A percentile compares a stretch with the other conserved stretches of the same genome.
phyloP scores from a whole-genome alignment of 73 alveolate genomes.

The Tetrahymena thermophila region DNA sequence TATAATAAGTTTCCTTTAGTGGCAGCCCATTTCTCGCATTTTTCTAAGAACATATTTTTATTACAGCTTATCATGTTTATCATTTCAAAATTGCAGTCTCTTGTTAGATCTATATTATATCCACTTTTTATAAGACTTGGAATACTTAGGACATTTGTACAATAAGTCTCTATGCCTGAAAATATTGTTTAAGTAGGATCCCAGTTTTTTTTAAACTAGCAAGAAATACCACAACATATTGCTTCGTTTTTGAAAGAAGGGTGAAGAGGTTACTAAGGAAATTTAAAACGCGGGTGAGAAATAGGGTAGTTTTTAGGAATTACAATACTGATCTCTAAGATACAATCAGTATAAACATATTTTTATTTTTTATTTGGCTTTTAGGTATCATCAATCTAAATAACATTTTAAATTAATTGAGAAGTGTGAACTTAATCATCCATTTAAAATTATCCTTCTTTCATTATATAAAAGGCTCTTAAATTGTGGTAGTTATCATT shows the following conservation, averaged over 20 bases:
- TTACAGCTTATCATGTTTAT: background rate
- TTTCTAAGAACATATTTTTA: background rate
- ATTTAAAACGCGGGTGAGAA: background rate
- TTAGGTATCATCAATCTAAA: background rate
- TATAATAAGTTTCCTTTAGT: background rate
- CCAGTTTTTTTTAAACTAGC: background rate
- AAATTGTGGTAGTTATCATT: background rate
- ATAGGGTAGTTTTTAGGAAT: background rate
- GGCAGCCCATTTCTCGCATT: background rate
- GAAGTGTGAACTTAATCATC: background rate
- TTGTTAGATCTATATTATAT: background rate
- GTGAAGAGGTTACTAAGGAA: background rate
- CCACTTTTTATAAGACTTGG: background rate
- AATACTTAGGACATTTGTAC: background rate
- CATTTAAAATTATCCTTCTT: background rate
- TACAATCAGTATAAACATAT: background rate
- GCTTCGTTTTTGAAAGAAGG: background rate
- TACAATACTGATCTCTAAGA: background rate
- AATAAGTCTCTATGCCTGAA: background rate
- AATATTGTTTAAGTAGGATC: background rate
- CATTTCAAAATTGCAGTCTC: background rate
- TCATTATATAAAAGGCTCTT: background rate
- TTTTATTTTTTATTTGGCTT: background rate
- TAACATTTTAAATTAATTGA: background rate
- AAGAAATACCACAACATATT: background rate